These are phyloP conservation scores for Scheffersomyces parashehatae DNA, from an alignment of 1,139 yeast genomes.

Conservation along the genomic window DNA sequence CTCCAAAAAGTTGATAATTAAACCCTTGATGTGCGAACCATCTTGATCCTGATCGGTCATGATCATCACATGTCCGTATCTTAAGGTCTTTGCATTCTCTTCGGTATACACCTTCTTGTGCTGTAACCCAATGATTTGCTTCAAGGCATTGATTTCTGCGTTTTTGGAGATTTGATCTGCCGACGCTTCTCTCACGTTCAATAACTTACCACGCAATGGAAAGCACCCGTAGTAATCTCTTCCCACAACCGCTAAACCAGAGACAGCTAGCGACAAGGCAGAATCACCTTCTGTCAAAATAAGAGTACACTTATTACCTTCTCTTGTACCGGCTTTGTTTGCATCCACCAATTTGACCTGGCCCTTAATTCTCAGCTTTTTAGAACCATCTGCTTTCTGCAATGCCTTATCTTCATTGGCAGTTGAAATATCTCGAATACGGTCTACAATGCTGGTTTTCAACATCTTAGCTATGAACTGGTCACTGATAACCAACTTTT, in stretches of 20 bases:
- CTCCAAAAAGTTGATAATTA: conserved; percentile 89
- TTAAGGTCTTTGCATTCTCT: conserved; percentile 66
- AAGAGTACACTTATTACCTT: conserved; percentile 88
- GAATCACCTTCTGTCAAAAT: conserved; percentile 98
- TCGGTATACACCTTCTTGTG: conserved; percentile 76
- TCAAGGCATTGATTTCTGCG: conserved; percentile 91
- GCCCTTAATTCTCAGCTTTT: conserved; percentile 82
- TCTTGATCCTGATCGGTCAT: conserved; percentile 99
- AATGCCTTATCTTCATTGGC: conserved; percentile 87
- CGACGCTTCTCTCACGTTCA: conserved; percentile 95
- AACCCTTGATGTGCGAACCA: conserved; percentile 97
- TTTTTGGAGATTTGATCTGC: conserved; percentile 92
- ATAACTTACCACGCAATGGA: conserved; percentile 91
- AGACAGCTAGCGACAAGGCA: conserved; percentile 88
- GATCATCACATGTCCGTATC: conserved; percentile 97
- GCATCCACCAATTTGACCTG: conserved; percentile 94
- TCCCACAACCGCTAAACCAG: conserved; percentile 94
- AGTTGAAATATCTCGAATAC: conserved; percentile 77
- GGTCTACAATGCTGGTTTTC: conserved; percentile 81
- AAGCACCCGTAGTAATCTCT: conserved; percentile 94
- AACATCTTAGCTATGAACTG: conserved; percentile 69
- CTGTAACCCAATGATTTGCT: conserved; percentile 93
- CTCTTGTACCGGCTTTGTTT: conserved; percentile 92
- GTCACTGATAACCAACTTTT: conserved; percentile 67
- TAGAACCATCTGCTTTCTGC: conserved; percentile 88